A percentile compares a stretch with the other conserved stretches of the same genome.
phyloP scores from a whole-genome alignment of 2,329 filamentous ascomycete species.

The Clonostachys solani region DNA sequence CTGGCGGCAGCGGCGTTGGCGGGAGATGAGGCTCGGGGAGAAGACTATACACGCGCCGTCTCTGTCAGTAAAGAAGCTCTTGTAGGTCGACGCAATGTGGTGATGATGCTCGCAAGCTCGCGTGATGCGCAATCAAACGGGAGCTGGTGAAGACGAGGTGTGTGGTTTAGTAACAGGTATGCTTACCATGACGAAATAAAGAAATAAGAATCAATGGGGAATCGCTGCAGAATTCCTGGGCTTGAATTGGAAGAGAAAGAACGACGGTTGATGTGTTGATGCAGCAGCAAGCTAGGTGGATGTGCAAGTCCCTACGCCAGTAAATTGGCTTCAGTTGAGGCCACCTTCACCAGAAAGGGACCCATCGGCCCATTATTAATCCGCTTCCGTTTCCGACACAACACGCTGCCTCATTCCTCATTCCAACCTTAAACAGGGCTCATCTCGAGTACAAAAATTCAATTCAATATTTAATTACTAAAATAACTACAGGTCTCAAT shows the following conservation, averaged over 20 bases:
- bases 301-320: slow-evolving; percentile 3
- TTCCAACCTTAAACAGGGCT: too few relatives aligned
- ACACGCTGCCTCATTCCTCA: too few relatives aligned
- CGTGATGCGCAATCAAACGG: too few relatives aligned
- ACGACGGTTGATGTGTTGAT: slow-evolving; percentile 9
- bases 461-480: too few relatives aligned
- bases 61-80: too few relatives aligned
- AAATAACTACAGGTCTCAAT: too few relatives aligned
- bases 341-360: slow-evolving; percentile 4
- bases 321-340: slow-evolving; percentile 1
- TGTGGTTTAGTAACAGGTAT: neutral
- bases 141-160: too few relatives aligned
- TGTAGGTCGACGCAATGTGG: too few relatives aligned
- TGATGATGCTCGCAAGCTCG: too few relatives aligned
- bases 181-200: slow-evolving; percentile 23
- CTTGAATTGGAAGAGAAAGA: slow-evolving; percentile 15
- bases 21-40: slow-evolving; percentile 57
- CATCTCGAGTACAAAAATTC: too few relatives aligned
- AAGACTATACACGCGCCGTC: slow-evolving; percentile 36
- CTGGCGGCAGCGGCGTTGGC: slow-evolving; percentile 52
- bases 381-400: too few relatives aligned
- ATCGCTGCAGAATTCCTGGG: slow-evolving; percentile 25
- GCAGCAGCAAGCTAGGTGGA: neutral
- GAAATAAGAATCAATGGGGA: slow-evolving; percentile 14
- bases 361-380: too few relatives aligned